Evolutionary conservation across 495 filamentous ascomycete genomes (phyloP).

Genomic region (Penicillium herquei): DNA sequence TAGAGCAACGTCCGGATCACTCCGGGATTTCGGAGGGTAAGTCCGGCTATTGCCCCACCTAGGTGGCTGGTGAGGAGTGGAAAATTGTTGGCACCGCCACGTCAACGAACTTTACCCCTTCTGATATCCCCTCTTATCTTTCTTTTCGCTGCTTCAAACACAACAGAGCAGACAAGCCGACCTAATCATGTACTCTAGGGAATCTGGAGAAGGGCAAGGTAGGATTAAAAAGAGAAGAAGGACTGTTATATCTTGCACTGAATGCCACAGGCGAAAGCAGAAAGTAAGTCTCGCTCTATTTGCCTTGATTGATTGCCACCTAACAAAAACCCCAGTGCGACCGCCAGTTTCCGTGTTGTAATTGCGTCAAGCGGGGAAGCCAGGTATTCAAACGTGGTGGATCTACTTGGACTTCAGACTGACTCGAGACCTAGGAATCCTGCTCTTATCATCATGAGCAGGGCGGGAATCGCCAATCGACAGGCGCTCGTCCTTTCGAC

Average conservation of each 20-base stretch:
- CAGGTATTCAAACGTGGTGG: conserved; percentile 23
- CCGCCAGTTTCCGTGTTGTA: conserved; percentile 58
- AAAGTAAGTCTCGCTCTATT: conserved; percentile 37
- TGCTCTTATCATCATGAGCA: conserved; percentile 31
- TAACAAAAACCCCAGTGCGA: conserved; percentile 42
- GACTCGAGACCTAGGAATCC: conserved; percentile 22
- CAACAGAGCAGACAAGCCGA: too few species aligned
- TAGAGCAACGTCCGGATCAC: too few species aligned
- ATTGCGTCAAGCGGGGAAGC: conserved; percentile 55
- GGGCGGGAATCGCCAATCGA: conserved; percentile 1
- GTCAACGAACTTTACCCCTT: too few species aligned
- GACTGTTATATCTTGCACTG: conserved; percentile 59
- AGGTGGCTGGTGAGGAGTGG: too few species aligned
- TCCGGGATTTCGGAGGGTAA: too few species aligned
- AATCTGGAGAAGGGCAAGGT: too few species aligned
- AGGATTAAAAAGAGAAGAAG: conserved; percentile 61
- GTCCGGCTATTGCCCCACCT: too few species aligned
- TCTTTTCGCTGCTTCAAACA: too few species aligned
- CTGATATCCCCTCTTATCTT: too few species aligned
- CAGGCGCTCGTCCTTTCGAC: neutral
- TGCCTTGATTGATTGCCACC: neutral
- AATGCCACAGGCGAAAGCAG: conserved; percentile 64
- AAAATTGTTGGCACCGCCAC: too few species aligned
- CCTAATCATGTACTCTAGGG: too few species aligned
- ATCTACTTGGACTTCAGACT: conserved; percentile 22